Evolutionary conservation across 208 protist genomes (phyloP), one percentile per base, ranked within the genome.

Genomic region (Eutreptiella sp.): DNA sequence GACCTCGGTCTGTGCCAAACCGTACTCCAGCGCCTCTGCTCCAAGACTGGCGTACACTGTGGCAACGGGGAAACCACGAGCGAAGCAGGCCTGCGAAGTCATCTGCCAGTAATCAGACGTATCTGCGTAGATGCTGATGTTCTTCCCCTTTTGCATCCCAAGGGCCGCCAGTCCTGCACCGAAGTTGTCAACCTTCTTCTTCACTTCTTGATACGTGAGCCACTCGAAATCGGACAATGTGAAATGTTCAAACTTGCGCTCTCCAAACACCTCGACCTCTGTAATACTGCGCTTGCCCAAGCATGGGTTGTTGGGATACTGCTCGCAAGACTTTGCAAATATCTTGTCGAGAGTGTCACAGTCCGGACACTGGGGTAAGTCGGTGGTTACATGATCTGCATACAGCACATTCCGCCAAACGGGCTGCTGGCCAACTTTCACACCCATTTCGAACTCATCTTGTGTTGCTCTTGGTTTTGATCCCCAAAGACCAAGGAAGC

Each of bases 1-100:
- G 33, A 79, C 70, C 31, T 77, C 66, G 29, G 80, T 82, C 62
- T 88, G 72, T 43, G 69, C 50, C 41, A 88, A 59, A 2, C 79
- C 82, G 66, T 84, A 77, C 1, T 46, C 52, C 4, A 90, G 69
- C 1, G 81, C 76, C 3, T 75, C 76, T 53, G 85, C 77, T 28
- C 83, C 84, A 19, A 88, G 79, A 66, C 83, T 90, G 16, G 82
- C 71, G 73, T 90, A 88, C 23, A 86, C 81, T 24, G 84, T 90
- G 29, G 68, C 55, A 32, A 67, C 77, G 34, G 85, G 70, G 39
- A 84, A n/a, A 86, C 72, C 43, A 84, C n/a, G n/a, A n/a, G n/a
- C 33, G 26, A 53, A 47, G 7, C 31, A 24, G 39, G 31, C 50
- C 16, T 54, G 50, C 9, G 50, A 24, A 46, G 50, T 33, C 11